Conservation (phyloP, 2,329 filamentous ascomycete genomes). For the Nothomitra cinnamomea region DNA sequence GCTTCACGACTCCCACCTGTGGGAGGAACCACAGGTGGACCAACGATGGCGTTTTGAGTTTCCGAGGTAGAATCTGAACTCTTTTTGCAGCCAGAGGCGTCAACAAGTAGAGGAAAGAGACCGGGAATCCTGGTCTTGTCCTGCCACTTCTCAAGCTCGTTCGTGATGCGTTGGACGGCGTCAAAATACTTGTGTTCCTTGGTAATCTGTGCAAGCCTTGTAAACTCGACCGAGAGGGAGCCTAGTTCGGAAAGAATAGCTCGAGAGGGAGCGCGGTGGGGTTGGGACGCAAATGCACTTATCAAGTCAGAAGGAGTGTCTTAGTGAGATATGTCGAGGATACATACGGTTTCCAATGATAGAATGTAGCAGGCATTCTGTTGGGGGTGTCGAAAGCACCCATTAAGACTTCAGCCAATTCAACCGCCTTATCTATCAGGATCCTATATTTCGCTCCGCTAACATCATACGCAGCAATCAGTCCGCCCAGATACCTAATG, state of each 20-base stretch:
- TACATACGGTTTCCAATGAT: conserved; percentile 52
- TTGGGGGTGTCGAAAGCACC: conserved; percentile 84
- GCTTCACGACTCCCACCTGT: conserved; percentile 5
- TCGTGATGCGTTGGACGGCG: conserved; percentile 69
- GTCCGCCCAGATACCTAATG: conserved; percentile 77
- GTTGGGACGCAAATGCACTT: conserved; percentile 38
- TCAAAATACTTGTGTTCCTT: conserved; percentile 74
- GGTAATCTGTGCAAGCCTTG: conserved; percentile 71
- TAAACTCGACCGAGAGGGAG: conserved; percentile 76
- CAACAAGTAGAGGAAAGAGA: conserved; percentile 62
- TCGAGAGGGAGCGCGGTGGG: conserved; percentile 40
- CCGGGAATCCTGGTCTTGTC: conserved; percentile 53
- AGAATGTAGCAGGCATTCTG: conserved; percentile 73
- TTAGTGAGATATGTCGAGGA: neutral
- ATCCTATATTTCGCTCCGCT: conserved; percentile 51
- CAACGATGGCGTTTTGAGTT: neutral
- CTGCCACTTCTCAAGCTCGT: conserved; percentile 62
- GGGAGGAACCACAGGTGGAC: neutral
- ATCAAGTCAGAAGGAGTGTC: neutral
- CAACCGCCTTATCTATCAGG: conserved; percentile 59
- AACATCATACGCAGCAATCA: conserved; percentile 75
- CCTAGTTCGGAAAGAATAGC: conserved; percentile 54
- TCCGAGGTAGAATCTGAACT: neutral
- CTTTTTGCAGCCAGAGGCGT: conserved; percentile 62
- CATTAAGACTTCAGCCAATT: conserved; percentile 67